phyloP scores from a whole-genome alignment of 1,139 yeast genomes.

The Suhomyces bribrorum region DNA sequence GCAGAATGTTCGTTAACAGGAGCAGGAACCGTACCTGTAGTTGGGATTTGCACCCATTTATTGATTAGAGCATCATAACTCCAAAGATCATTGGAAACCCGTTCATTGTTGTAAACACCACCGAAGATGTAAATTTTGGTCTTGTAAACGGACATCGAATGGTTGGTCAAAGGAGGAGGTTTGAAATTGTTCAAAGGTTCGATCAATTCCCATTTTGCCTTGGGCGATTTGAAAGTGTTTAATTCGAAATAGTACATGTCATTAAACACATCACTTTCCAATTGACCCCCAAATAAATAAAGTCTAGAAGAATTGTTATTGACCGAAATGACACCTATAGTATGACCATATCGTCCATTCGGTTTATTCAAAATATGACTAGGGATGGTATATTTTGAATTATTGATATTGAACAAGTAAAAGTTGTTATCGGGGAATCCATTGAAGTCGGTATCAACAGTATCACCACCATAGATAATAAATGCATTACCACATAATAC shows the following conservation, averaged over 20 bases:
- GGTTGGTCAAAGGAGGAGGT: constrained; percentile 94
- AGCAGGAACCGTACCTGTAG: constrained; percentile 67
- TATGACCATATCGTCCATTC: constrained; percentile 91
- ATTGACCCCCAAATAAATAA: constrained; percentile 92
- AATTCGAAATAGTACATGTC: constrained; percentile 87
- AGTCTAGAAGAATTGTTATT: constrained; percentile 70
- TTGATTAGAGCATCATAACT: constrained; percentile 69
- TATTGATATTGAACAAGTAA: constrained; percentile 86
- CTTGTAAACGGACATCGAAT: constrained; percentile 80
- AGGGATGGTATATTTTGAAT: constrained; percentile 89
- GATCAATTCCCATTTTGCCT: constrained; percentile 80
- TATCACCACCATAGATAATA: constrained; percentile 95
- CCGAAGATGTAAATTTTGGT: constrained; percentile 82
- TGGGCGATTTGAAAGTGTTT: constrained; percentile 81
- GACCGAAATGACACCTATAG: constrained; percentile 61
- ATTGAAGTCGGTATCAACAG: constrained; percentile 77
- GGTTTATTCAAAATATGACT: constrained; percentile 82
- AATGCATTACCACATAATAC: constrained; percentile 93
- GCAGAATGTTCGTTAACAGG: constrained; percentile 94
- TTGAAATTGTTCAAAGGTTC: constrained; percentile 54
- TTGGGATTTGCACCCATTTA: constrained; percentile 61
- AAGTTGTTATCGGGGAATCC: constrained; percentile 86
- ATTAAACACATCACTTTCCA: constrained; percentile 82
- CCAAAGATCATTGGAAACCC: constrained; percentile 79
- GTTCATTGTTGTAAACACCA: constrained; percentile 85